These are phyloP conservation scores for Aplosporella prunicola DNA, from an alignment of 2,329 filamentous ascomycete species.

Conservation along the genomic window DNA sequence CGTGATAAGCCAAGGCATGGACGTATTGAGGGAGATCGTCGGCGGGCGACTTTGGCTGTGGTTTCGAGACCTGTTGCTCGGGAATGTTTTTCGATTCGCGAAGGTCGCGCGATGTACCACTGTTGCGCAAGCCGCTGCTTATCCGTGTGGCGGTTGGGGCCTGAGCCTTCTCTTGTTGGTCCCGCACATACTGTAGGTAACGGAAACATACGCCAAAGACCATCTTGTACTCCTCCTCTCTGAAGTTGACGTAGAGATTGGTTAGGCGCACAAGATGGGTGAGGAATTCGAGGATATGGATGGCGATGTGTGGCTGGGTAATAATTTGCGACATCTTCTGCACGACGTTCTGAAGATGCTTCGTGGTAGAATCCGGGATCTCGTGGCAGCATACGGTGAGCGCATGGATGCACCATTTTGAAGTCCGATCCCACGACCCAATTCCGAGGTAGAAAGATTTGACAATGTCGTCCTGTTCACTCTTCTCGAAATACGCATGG, in stretches of 20 bases:
- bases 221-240: slow-evolving; percentile 83
- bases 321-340: slow-evolving; percentile 95
- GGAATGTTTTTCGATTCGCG: slow-evolving; percentile 6
- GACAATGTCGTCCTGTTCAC: slow-evolving; percentile 83
- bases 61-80: slow-evolving; percentile 1
- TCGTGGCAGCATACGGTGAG: slow-evolving; percentile 93
- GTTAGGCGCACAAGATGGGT: slow-evolving; percentile 77
- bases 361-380: slow-evolving; percentile 76
- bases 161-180: slow-evolving; percentile 38
- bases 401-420: slow-evolving; percentile 89
- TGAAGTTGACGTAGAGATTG: slow-evolving; percentile 77
- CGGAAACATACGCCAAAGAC: slow-evolving; percentile 94
- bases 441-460: slow-evolving; percentile 80
- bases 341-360: slow-evolving; percentile 74
- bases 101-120: slow-evolving; percentile 34
- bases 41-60: slow-evolving; percentile 33
- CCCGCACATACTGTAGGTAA: slow-evolving; percentile 81
- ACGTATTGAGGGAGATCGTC: slow-evolving; percentile 89
- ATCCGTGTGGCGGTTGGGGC: slow-evolving; percentile 24
- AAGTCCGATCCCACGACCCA: slow-evolving; percentile 72
- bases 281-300: slow-evolving; percentile 95
- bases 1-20: slow-evolving; percentile 85
- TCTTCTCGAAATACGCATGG: slow-evolving; percentile 71
- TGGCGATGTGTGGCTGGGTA: slow-evolving; percentile 80
- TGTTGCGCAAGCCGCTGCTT: slow-evolving; percentile 30